phyloP scores from a whole-genome alignment of 352 stramenopile species.

The Pythium oligandrum region DNA sequence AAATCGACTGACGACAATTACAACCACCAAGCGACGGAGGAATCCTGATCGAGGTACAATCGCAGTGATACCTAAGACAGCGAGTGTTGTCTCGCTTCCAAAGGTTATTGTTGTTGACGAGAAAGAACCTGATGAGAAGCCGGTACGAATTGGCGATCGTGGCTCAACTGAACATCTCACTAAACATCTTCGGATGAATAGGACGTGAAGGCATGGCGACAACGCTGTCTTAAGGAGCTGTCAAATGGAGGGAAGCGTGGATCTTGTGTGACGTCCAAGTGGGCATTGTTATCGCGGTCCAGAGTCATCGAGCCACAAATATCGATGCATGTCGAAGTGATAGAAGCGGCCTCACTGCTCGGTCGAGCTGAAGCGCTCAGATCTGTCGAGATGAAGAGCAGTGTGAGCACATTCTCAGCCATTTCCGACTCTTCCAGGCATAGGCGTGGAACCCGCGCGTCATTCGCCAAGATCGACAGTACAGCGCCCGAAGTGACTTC shows the following conservation, averaged over 20 bases:
- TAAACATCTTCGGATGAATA: neutral
- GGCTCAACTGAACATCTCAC: neutral
- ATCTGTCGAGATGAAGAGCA: conserved; percentile 18
- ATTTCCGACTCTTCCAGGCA: conserved; percentile 6
- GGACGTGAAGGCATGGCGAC: conserved; percentile 13
- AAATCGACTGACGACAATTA: conserved; percentile 7
- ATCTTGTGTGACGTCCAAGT: neutral
- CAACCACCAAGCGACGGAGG: conserved; percentile 3
- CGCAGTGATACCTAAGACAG: neutral
- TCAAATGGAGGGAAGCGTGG: neutral
- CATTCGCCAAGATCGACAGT: no score
- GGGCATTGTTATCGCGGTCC: conserved; percentile 5
- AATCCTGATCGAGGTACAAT: conserved; percentile 9
- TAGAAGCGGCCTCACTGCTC: conserved; percentile 9
- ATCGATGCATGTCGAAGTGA: conserved; percentile 12
- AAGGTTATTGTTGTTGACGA: conserved; percentile 11
- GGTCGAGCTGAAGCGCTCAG: conserved; percentile 9
- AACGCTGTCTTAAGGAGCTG: conserved; percentile 17
- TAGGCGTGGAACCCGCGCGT: neutral
- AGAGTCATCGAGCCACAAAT: conserved; percentile 8
- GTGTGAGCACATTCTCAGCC: conserved; percentile 15
- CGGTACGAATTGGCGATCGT: neutral
- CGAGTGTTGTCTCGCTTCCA: conserved; percentile 6
- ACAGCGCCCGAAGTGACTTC: no score
- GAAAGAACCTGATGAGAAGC: conserved; percentile 6